Evolutionary conservation across 169 alveolate genomes (phyloP).

Genomic region (Plasmodium adleri): DNA sequence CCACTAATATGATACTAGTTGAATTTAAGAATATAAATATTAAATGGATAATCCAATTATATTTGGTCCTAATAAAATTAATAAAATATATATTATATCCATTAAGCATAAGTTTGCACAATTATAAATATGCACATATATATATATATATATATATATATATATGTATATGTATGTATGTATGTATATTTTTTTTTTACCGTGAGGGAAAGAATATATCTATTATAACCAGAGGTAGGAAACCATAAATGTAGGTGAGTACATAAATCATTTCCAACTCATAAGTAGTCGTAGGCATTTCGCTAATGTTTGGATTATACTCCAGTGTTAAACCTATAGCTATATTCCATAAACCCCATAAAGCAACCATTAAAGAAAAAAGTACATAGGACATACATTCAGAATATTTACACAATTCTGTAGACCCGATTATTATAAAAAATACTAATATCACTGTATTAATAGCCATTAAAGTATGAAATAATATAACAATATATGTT

Average conservation of each 20-base stretch:
- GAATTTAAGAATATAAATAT: slow-evolving; percentile 73
- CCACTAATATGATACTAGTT: slow-evolving; percentile 52
- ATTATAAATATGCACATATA: too few relatives aligned
- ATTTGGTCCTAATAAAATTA: slow-evolving; percentile 68
- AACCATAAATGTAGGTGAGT: slow-evolving; percentile 73
- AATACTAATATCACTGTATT: slow-evolving; percentile 34
- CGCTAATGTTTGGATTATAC: slow-evolving; percentile 8
- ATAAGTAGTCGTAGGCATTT: slow-evolving; percentile 20
- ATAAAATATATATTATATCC: neutral
- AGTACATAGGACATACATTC: slow-evolving; percentile 75
- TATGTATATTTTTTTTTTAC: slow-evolving; percentile 29
- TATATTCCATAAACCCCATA: slow-evolving; percentile 82
- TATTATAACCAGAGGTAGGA: slow-evolving; percentile 78
- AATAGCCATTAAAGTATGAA: slow-evolving; percentile 76
- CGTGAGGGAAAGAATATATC: slow-evolving; percentile 81
- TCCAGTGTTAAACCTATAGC: slow-evolving; percentile 24
- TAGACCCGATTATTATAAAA: slow-evolving; percentile 47
- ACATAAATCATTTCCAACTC: slow-evolving; percentile 77
- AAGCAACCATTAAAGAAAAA: slow-evolving; percentile 50
- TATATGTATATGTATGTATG: neutral
- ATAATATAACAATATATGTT: slow-evolving; percentile 39
- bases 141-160: too few relatives aligned
- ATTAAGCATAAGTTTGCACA: too few relatives aligned
- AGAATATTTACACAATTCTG: slow-evolving; percentile 50
- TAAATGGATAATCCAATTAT: slow-evolving; percentile 79